A percentile compares a stretch with the other conserved stretches of the same genome.
Evolutionary conservation across 805 yeast species (phyloP).

Genomic region (Pichia eremophila): DNA sequence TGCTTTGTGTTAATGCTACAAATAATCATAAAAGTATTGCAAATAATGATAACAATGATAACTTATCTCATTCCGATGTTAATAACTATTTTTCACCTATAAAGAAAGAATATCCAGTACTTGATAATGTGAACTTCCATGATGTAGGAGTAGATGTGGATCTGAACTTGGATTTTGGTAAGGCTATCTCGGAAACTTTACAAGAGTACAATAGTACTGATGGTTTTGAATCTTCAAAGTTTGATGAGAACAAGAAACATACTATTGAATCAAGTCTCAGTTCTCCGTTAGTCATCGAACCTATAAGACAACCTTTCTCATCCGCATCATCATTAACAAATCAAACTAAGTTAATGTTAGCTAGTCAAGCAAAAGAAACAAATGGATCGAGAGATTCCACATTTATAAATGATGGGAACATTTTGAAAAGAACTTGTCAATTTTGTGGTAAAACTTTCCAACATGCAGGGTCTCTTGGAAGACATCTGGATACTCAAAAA

Average conservation of each 20-base stretch:
- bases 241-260: background rate
- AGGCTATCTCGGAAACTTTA: conserved; percentile 2
- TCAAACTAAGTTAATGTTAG: background rate
- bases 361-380: background rate
- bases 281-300: background rate
- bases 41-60: background rate
- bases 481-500: conserved; percentile 48
- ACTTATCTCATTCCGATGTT: background rate
- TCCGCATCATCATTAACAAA: background rate
- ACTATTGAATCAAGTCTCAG: background rate
- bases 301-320: background rate
- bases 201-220: background rate
- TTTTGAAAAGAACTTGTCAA: conserved; percentile 8
- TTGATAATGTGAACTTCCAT: background rate
- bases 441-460: conserved; percentile 47
- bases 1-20: background rate
- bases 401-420: background rate
- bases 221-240: background rate
- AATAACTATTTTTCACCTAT: background rate
- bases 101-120: too few relatives aligned
- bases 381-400: background rate
- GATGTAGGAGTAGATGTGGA: background rate
- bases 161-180: background rate
- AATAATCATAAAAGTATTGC: background rate
- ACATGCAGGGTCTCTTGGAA: conserved; percentile 50